These are phyloP conservation scores for Fusarium sp. DNA, from an alignment of 2,329 filamentous ascomycete species.

Conservation along the genomic window DNA sequence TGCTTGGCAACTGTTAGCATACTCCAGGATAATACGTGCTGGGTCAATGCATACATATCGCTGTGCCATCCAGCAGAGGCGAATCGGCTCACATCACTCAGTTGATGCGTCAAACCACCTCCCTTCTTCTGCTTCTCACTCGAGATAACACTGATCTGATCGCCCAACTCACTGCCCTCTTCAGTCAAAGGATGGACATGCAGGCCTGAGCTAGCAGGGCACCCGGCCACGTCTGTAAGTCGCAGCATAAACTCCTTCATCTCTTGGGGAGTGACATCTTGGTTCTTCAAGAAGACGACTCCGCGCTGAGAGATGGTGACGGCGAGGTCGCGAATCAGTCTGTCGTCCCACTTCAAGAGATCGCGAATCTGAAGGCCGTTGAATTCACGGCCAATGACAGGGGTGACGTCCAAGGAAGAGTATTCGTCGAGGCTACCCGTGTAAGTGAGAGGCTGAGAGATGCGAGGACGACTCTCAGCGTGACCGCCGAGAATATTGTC, in stretches of 20 bases:
- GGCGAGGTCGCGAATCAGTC: conserved; percentile 64
- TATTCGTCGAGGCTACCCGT: conserved; percentile 54
- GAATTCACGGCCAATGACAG: conserved; percentile 63
- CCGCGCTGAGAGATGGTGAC: conserved; percentile 58
- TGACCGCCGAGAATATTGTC: conserved; percentile 49
- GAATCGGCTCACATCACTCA: conserved; percentile 61
- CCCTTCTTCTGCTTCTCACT: conserved; percentile 66
- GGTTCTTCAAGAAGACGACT: conserved; percentile 53
- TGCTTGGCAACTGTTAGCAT: conserved; percentile 42
- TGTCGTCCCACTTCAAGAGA: conserved; percentile 54
- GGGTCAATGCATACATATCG: conserved; percentile 60
- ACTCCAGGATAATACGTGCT: background rate
- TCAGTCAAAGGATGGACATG: conserved; percentile 67
- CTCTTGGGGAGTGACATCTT: conserved; percentile 51
- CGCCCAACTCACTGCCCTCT: conserved; percentile 62
- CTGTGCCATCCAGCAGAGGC: conserved; percentile 58
- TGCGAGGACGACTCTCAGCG: conserved; percentile 45
- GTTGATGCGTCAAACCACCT: conserved; percentile 61
- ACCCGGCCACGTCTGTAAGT: conserved; percentile 49
- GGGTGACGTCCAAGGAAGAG: conserved; percentile 56
- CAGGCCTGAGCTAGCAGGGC: conserved; percentile 60
- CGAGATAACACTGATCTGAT: conserved; percentile 67
- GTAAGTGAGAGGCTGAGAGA: conserved; percentile 53
- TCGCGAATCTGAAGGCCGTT: conserved; percentile 50
- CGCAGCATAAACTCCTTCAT: conserved; percentile 54